Conservation (phyloP, 306 rosid genomes). For the Styphnolobium japonicum region DNA sequence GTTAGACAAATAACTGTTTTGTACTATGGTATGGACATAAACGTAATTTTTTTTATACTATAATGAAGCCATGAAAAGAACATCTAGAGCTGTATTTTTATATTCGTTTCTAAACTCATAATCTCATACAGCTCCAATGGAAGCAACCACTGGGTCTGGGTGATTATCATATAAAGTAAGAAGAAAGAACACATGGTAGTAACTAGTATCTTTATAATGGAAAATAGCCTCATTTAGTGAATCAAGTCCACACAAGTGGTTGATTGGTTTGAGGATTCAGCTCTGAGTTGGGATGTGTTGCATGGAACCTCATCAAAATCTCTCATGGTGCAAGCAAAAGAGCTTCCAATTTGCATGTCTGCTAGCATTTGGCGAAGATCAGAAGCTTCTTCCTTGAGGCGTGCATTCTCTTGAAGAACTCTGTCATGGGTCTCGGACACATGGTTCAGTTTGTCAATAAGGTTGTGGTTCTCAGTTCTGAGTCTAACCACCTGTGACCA, state of each 20-base stretch:
- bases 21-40: constrained; percentile 19
- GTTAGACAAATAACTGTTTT: constrained; percentile 20
- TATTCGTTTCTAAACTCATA: constrained; percentile 23
- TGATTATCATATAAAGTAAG: constrained; percentile 26
- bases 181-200: constrained; percentile 19
- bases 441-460: constrained; percentile 55
- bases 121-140: constrained; percentile 31
- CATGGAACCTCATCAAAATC: constrained; percentile 52
- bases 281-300: constrained; percentile 50
- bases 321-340: constrained; percentile 38
- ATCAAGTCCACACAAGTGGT: constrained; percentile 39
- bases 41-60: background rate
- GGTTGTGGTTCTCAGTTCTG: constrained; percentile 60
- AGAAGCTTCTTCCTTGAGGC: constrained; percentile 59
- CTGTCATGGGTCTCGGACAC: constrained; percentile 55
- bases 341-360: constrained; percentile 40
- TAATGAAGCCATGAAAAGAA: constrained; percentile 5
- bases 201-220: background rate
- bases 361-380: constrained; percentile 69
- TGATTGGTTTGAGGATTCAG: constrained; percentile 49
- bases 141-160: constrained; percentile 21
- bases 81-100: constrained; percentile 38
- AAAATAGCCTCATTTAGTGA: constrained; percentile 40
- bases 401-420: constrained; percentile 56
- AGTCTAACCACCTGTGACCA: constrained; percentile 79